Evolutionary conservation across 1,284 basidiomycete species (phyloP).

Genomic region (Heterobasidion occidentale): DNA sequence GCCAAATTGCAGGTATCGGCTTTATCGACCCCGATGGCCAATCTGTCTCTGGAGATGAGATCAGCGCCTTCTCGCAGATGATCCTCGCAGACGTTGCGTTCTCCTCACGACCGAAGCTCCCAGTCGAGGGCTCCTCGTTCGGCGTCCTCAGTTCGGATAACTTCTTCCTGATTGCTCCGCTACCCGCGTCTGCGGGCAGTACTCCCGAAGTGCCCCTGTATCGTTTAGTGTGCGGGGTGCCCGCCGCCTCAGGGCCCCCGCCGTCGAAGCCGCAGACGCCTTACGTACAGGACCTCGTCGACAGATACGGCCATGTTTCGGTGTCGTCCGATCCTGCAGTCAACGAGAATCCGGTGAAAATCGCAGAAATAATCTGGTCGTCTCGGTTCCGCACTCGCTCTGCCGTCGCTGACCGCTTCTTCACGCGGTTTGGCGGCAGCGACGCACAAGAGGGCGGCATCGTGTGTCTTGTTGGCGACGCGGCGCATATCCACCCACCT

Average conservation of each 20-base stretch:
- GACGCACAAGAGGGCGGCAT: conserved; percentile 13
- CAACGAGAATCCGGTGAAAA: not conserved
- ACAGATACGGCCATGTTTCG: conserved; percentile 24
- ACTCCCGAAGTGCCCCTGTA: conserved; percentile 13
- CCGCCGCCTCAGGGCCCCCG: conserved; percentile 20
- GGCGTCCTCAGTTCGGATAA: conserved; percentile 15
- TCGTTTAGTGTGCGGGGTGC: conserved; percentile 28
- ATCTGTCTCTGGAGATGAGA: not conserved
- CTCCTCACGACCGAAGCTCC: conserved; percentile 8
- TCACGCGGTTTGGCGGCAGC: conserved; percentile 4
- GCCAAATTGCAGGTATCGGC: conserved; percentile 15
- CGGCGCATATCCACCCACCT: conserved; percentile 38
- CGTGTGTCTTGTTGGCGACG: conserved; percentile 30
- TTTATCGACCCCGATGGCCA: conserved; percentile 19
- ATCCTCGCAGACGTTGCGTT: conserved; percentile 25
- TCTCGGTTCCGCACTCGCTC: conserved; percentile 32
- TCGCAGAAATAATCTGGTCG: conserved; percentile 22
- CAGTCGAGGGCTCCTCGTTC: conserved; percentile 6
- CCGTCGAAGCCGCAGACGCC: conserved; percentile 21
- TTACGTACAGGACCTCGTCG: conserved; percentile 29
- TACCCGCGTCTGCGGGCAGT: conserved; percentile 15
- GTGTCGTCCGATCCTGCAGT: conserved; percentile 6
- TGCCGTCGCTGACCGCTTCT: conserved; percentile 16
- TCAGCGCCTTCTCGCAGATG: conserved; percentile 16
- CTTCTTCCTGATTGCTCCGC: conserved; percentile 20